Conservation (phyloP, 75 land plant genomes). For the Cunninghamia lanceolata region DNA sequence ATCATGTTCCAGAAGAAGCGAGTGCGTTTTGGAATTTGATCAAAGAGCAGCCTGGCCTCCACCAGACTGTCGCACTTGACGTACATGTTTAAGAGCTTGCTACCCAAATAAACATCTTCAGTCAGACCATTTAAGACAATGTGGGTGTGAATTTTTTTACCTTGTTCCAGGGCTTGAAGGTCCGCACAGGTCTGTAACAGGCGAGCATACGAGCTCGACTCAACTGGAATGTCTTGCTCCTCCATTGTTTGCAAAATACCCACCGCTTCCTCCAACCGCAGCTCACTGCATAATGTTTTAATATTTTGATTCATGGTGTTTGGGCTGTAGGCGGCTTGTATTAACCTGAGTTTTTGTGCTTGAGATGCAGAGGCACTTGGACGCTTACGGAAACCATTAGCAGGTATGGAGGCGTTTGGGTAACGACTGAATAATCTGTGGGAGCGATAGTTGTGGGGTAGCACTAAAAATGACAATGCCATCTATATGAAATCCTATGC, state of each 20-base stretch:
- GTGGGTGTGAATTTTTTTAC: background rate
- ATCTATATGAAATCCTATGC: background rate
- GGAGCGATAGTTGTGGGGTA: background rate
- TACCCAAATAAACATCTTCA: background rate
- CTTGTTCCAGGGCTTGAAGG: background rate
- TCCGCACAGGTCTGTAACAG: slow-evolving; percentile 1
- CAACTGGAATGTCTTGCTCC: background rate
- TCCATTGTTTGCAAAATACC: background rate
- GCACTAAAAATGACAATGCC: background rate
- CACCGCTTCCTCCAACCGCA: background rate
- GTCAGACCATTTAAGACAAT: background rate
- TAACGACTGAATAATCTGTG: background rate
- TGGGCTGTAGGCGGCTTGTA: background rate
- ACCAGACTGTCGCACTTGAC: slow-evolving; percentile 15
- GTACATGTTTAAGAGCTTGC: slow-evolving; percentile 42
- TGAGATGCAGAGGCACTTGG: background rate
- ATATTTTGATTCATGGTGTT: slow-evolving; percentile 2
- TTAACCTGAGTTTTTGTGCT: background rate
- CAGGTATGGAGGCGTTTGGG: background rate
- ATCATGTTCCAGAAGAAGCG: slow-evolving; percentile 39
- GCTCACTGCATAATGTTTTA: background rate
- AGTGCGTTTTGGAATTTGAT: slow-evolving; percentile 23
- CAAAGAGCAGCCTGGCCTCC: slow-evolving; percentile 37
- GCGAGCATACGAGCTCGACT: background rate
- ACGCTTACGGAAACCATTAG: background rate